These are phyloP conservation scores for Candida neerlandica DNA, from an alignment of 1,139 yeast species.

Conservation along the genomic window DNA sequence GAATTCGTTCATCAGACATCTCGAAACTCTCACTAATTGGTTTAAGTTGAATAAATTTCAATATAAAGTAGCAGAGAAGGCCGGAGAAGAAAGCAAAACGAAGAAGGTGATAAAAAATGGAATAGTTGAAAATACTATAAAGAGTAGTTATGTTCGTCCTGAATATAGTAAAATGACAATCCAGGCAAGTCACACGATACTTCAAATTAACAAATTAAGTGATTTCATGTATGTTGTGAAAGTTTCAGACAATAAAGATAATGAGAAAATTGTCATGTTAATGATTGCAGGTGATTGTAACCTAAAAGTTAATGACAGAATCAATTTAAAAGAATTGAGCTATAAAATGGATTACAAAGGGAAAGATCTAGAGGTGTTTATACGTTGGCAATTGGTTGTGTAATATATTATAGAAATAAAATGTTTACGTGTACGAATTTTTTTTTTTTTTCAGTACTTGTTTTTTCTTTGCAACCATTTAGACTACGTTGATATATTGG, in stretches of 20 bases:
- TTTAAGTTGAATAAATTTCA: slow-evolving; percentile 10
- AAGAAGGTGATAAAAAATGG: background rate
- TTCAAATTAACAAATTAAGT: slow-evolving; percentile 6
- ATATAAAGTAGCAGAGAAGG: slow-evolving; percentile 1
- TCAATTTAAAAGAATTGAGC: slow-evolving; percentile 9
- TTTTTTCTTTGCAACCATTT: background rate
- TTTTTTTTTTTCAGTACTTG: too few species aligned
- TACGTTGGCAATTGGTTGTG: slow-evolving; percentile 15
- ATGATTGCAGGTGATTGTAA: slow-evolving; percentile 7
- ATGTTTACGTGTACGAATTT: background rate
- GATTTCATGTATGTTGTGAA: slow-evolving; percentile 10
- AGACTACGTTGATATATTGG: background rate
- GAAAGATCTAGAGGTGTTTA: slow-evolving; percentile 9
- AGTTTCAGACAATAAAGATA: slow-evolving; percentile 2
- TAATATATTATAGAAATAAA: background rate
- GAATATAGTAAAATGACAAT: slow-evolving; percentile 9
- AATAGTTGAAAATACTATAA: slow-evolving; percentile 1
- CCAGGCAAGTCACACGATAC: slow-evolving; percentile 13
- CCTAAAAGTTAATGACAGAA: slow-evolving; percentile 7
- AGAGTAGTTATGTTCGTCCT: background rate
- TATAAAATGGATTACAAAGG: slow-evolving; percentile 7
- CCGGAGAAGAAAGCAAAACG: too few species aligned
- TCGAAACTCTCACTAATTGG: slow-evolving; percentile 10
- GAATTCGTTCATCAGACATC: slow-evolving; percentile 1
- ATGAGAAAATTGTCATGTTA: slow-evolving; percentile 9